Evolutionary conservation across 768 basidiomycete species (phyloP), one percentile per base, ranked within the genome.

Genomic region (Pleurotus salmoneostramineus): DNA sequence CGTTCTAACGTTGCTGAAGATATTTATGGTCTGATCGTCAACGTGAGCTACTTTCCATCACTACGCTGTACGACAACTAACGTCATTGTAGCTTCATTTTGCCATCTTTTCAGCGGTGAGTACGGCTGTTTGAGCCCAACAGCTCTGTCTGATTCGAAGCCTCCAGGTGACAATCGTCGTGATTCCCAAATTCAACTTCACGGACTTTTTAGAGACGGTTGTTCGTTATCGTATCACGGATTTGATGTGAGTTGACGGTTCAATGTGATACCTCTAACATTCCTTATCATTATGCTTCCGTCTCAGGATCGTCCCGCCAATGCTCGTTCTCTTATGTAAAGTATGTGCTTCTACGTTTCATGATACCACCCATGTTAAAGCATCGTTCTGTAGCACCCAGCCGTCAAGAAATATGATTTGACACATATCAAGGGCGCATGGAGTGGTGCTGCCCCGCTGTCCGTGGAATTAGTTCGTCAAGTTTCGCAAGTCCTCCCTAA

Each of bases 121-220:
- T 35, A 12, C 17, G 17, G 4, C 17, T 3, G 44, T 33, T 51
- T 40, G 21, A 15, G 15, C 1, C 14, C 21, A 46, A 46, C 4
- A 4, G 27, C 32, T 6, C 3, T n/a, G 44, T 21, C 32, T 4
- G 45, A 10, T 62, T 27, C 21, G 21, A 27, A 5, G 14, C 37
- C 14, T 49, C 52, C 58, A 79, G 73, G 63, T 72, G 1, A 66
- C 75, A 1, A 43, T 82, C 48, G 77, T 82, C 17, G 70, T 80
- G 12, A 64, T 78, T 2, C 73, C 76, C n/a, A 80, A 74, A 59
- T 83, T 83, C 62, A 72, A 65, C 61, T 79, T 79, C 58, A 31
- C 65, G 50, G 64, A 72, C 15, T 71, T 77, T 45, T 64, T 81
- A 49, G 63, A 67, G 59, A 79, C 75, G 60, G 72, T 81, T 31